Evolutionary conservation across 805 yeast species (phyloP).

Genomic region (Cyberlindnera meyerae): DNA sequence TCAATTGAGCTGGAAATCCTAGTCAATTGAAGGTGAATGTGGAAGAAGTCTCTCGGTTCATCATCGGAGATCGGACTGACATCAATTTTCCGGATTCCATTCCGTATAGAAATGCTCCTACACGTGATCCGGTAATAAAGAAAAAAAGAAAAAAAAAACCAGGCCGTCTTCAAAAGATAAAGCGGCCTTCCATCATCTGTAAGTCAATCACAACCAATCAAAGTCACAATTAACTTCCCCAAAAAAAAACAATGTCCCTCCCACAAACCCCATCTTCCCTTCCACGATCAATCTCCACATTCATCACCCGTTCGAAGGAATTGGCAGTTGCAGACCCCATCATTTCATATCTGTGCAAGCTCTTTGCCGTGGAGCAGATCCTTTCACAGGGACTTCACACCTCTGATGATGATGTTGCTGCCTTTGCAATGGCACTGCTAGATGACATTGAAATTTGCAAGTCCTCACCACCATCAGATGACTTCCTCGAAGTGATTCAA

Average conservation of each 20-base stretch:
- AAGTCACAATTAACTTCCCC: no score
- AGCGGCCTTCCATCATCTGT: no score
- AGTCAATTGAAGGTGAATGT: no score
- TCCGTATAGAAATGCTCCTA: no score
- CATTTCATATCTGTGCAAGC: constrained; percentile 64
- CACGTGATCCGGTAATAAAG: no score
- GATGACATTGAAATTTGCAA: constrained; percentile 67
- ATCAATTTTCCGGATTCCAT: no score
- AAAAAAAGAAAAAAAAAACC: no score
- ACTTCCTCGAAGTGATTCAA: constrained; percentile 43
- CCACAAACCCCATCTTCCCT: constrained; percentile 12
- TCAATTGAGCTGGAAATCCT: no score
- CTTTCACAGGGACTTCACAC: constrained; percentile 57
- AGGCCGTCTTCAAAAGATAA: no score
- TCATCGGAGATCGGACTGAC: no score
- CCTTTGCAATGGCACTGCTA: constrained; percentile 54
- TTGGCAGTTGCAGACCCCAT: constrained; percentile 54
- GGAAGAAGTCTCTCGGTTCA: no score
- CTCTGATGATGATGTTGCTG: constrained; percentile 48
- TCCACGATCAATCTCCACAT: constrained; percentile 33
- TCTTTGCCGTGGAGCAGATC: constrained; percentile 72
- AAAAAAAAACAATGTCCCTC: neutral
- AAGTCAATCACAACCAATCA: no score
- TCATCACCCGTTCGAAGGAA: constrained; percentile 53
- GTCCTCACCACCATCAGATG: constrained; percentile 26